Percentiles rank a stretch among this genome's conserved stretches.
Conservation (phyloP, 2,329 filamentous ascomycete genomes). For the Claviceps lovelessii region DNA sequence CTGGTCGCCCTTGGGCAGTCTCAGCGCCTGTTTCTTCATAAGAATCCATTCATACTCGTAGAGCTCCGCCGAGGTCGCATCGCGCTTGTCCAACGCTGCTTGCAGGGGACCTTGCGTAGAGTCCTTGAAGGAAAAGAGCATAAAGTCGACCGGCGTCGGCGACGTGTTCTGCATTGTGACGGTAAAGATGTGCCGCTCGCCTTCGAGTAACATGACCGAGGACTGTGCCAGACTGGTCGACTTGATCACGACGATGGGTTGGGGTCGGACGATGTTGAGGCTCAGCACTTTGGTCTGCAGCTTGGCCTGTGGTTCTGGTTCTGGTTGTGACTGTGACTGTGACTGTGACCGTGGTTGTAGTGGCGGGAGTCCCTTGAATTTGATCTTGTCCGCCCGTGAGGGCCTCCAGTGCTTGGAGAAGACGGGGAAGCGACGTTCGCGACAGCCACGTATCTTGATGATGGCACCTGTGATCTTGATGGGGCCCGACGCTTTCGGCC, state of each 20-base stretch:
- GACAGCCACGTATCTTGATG: constrained; percentile 68
- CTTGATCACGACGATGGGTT: constrained; percentile 64
- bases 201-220: constrained; percentile 84
- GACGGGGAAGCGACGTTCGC: constrained; percentile 70
- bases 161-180: constrained; percentile 72
- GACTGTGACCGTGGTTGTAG: too few species aligned
- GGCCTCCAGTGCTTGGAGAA: constrained; percentile 65
- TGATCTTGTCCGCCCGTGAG: constrained; percentile 56
- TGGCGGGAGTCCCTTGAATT: constrained; percentile 49
- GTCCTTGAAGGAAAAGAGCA: constrained; percentile 81
- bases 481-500: constrained; percentile 50
- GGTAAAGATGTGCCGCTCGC: constrained; percentile 64
- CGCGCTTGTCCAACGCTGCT: constrained; percentile 58
- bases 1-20: constrained; percentile 37
- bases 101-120: constrained; percentile 70
- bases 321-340: too few species aligned
- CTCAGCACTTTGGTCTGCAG: constrained; percentile 39
- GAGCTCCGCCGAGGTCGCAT: constrained; percentile 62
- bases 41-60: constrained; percentile 78
- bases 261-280: constrained; percentile 62
- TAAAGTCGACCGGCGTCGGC: constrained; percentile 61
- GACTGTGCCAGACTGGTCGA: constrained; percentile 68
- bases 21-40: constrained; percentile 56
- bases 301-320: constrained; percentile 20
- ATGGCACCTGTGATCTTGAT: constrained; percentile 65